Evolutionary conservation across 441 rosid species (phyloP).

Genomic region (Populus hybrid): DNA sequence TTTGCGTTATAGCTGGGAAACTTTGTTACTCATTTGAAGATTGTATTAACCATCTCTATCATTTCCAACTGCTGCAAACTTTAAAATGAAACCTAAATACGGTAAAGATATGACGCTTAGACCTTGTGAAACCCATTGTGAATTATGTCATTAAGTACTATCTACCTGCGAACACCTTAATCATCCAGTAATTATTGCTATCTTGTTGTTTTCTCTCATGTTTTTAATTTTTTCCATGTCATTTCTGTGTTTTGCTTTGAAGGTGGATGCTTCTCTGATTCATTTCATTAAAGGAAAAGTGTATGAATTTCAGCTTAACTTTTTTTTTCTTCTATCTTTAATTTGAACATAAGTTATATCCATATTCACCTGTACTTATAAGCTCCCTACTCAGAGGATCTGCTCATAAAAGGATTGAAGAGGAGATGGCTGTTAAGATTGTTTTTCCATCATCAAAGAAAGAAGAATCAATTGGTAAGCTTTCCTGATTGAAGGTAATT

Average conservation of each 20-base stretch:
- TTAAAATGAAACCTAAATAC: too few species aligned
- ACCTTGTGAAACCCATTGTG: too few species aligned
- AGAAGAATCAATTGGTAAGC: conserved; percentile 67
- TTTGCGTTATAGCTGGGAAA: too few species aligned
- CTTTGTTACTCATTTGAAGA: too few species aligned
- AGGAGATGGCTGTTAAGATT: conserved; percentile 72
- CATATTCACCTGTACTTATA: conserved; percentile 18
- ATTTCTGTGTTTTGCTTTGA: conserved; percentile 24
- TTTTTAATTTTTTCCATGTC: neutral
- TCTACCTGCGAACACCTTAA: too few species aligned
- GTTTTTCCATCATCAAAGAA: conserved; percentile 58
- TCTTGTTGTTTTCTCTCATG: neutral
- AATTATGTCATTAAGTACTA: too few species aligned
- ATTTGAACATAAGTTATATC: neutral
- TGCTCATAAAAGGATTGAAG: conserved; percentile 62
- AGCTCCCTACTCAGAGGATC: conserved; percentile 49
- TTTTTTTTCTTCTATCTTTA: conserved; percentile 11
- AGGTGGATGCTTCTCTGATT: conserved; percentile 83
- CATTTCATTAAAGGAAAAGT: conserved; percentile 70
- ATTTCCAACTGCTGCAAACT: too few species aligned
- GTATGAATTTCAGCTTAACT: conserved; percentile 39
- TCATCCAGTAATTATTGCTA: too few species aligned
- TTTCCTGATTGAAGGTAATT: conserved; percentile 4
- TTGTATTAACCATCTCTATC: too few species aligned
- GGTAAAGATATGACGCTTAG: too few species aligned